These are phyloP conservation scores for Glycine latifolia DNA, from an alignment of 306 rosid genomes.

Conservation along the genomic window DNA sequence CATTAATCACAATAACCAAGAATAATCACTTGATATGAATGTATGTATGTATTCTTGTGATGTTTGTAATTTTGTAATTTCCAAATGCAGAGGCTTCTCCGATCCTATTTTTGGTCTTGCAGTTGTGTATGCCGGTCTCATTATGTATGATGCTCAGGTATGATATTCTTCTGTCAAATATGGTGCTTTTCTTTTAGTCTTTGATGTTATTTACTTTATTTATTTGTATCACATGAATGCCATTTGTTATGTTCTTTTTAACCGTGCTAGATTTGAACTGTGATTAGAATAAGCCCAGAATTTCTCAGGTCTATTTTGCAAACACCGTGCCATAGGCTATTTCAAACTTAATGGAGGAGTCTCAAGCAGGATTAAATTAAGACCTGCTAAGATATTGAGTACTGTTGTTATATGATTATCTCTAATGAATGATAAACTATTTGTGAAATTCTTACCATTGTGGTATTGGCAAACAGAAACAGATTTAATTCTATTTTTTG, in stretches of 20 bases:
- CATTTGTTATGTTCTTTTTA: slow-evolving; percentile 4
- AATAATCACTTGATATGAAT: not conserved
- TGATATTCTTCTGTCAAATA: slow-evolving; percentile 40
- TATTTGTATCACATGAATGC: not conserved
- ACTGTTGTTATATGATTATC: not conserved
- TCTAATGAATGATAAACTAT: slow-evolving; percentile 21
- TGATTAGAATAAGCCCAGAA: not conserved
- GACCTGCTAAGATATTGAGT: slow-evolving; percentile 32
- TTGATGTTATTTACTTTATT: slow-evolving; percentile 1
- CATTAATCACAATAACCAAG: not conserved
- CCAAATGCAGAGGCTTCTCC: slow-evolving; percentile 77
- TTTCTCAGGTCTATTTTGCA: not conserved
- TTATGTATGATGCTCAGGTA: slow-evolving; percentile 99
- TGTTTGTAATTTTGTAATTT: slow-evolving; percentile 43
- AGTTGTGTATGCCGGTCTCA: slow-evolving; percentile 86
- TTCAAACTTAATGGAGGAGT: slow-evolving; percentile 15
- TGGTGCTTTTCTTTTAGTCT: slow-evolving; percentile 36
- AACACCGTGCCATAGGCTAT: not conserved
- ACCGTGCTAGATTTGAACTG: slow-evolving; percentile 18
- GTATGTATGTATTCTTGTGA: not conserved
- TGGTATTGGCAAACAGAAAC: not conserved
- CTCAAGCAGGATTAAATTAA: not conserved
- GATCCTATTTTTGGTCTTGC: slow-evolving; percentile 88
- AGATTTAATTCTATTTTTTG: not conserved
- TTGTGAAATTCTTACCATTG: slow-evolving; percentile 18